Percentiles rank a stretch among this genome's conserved stretches.
Conservation (phyloP, 768 basidiomycete species). For the Panellus pusillus region DNA sequence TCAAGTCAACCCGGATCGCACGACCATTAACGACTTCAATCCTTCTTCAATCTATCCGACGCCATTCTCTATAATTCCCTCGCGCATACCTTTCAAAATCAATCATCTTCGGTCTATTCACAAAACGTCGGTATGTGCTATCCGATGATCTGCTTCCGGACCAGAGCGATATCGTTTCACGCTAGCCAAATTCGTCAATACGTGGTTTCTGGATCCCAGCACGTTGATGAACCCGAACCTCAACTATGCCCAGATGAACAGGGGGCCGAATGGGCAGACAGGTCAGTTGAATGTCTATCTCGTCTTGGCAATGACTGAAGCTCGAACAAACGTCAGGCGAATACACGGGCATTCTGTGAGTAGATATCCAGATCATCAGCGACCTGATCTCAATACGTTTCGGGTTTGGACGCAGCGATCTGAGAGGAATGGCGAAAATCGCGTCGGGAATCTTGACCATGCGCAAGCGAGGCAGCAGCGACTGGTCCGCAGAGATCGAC, state of each 20-base stretch:
- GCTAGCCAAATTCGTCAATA: constrained; percentile 44
- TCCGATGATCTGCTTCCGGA: too few relatives aligned
- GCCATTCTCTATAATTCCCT: constrained; percentile 23
- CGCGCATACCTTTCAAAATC: constrained; percentile 32
- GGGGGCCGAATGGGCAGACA: constrained; percentile 38
- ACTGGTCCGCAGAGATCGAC: constrained; percentile 61
- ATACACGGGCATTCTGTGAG: constrained; percentile 56
- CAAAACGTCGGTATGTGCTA: constrained; percentile 33
- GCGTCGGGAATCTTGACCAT: constrained; percentile 54
- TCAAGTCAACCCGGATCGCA: constrained; percentile 62
- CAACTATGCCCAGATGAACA: constrained; percentile 54
- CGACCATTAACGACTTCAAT: constrained; percentile 52
- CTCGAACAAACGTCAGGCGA: background rate
- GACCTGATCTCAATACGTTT: background rate
- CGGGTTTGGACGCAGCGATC: constrained; percentile 40
- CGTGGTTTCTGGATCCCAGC: constrained; percentile 57
- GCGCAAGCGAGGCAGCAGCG: constrained; percentile 44
- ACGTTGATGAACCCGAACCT: constrained; percentile 69
- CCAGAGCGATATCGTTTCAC: too few relatives aligned
- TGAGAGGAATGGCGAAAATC: constrained; percentile 59
- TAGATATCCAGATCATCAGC: background rate
- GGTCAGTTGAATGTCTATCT: constrained; percentile 32
- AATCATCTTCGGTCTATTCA: constrained; percentile 40
- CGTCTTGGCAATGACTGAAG: background rate
- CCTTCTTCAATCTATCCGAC: constrained; percentile 56